Conservation (phyloP, 371 early-diverging fungal genomes). For the Nematocida sp. region DNA sequence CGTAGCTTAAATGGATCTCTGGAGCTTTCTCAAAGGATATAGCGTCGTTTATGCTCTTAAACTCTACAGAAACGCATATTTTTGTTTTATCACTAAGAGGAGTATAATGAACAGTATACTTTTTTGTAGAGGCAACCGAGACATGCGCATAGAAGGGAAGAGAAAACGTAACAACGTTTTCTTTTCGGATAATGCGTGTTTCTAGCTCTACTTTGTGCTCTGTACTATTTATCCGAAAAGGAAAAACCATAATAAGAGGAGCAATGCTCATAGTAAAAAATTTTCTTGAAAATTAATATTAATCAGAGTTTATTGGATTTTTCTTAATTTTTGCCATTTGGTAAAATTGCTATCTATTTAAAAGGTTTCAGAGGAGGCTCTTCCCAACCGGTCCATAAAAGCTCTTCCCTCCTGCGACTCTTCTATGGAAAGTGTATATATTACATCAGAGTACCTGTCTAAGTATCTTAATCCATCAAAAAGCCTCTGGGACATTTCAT, state of each 20-base stretch:
- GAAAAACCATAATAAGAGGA: slow-evolving; percentile 8
- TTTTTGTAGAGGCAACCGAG: slow-evolving; percentile 1
- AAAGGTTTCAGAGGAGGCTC: slow-evolving; percentile 71
- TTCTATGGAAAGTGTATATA: slow-evolving; percentile 73
- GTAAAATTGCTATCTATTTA: not conserved
- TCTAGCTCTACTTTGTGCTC: slow-evolving; percentile 5
- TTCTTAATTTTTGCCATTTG: slow-evolving; percentile 40
- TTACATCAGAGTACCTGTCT: slow-evolving; percentile 73
- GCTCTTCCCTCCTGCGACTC: slow-evolving; percentile 80
- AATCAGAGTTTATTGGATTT: too few relatives aligned
- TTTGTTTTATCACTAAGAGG: not conserved
- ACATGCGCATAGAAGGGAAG: slow-evolving; percentile 34
- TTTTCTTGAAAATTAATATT: too few relatives aligned
- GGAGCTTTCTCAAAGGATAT: slow-evolving; percentile 9
- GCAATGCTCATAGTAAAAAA: not conserved
- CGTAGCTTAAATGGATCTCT: not conserved
- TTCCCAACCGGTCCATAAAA: slow-evolving; percentile 89
- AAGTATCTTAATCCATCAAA: slow-evolving; percentile 76
- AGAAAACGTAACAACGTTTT: slow-evolving; percentile 25
- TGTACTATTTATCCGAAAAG: slow-evolving; percentile 9
- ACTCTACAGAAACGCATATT: slow-evolving; percentile 3
- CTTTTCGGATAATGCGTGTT: slow-evolving; percentile 11
- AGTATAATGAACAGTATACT: slow-evolving; percentile 28
- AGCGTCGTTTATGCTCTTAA: slow-evolving; percentile 51
- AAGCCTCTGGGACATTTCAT: slow-evolving; percentile 73